phyloP scores from a whole-genome alignment of 768 basidiomycete species.

The Podaxis sp. region DNA sequence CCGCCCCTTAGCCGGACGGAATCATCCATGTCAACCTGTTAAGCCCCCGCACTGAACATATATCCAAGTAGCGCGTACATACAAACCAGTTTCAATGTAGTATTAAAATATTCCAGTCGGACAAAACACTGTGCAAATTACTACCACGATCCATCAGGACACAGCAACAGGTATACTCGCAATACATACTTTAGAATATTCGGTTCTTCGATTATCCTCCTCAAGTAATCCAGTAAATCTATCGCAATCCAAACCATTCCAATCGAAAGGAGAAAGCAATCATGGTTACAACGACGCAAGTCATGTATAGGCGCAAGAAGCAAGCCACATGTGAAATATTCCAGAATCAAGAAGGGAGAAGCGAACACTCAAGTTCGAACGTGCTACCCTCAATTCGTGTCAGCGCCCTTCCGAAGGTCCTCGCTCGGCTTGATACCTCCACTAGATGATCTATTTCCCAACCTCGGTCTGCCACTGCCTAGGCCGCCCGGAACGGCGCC shows the following conservation, averaged over 20 bases:
- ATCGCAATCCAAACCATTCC: not conserved
- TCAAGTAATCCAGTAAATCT: not conserved
- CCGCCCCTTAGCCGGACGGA: not conserved
- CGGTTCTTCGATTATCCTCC: not conserved
- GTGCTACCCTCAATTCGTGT: not conserved
- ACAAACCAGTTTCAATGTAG: not conserved
- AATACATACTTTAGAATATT: constrained; percentile 10
- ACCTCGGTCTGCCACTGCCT: constrained; percentile 11
- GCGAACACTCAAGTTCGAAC: not conserved
- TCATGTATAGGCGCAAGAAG: not conserved
- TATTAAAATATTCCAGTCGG: not conserved
- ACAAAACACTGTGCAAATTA: not conserved
- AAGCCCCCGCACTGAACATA: not conserved
- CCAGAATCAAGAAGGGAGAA: not conserved
- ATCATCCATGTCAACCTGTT: not conserved
- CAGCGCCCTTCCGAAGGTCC: not conserved
- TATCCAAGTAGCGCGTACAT: not conserved
- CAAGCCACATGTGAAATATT: not conserved
- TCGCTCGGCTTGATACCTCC: not conserved
- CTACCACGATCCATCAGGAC: not conserved
- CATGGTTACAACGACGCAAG: not conserved
- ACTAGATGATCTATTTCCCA: not conserved
- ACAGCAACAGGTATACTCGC: constrained; percentile 3
- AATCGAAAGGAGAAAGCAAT: not conserved
- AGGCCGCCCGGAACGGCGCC: constrained; percentile 1